Conservation (phyloP, 176 grass and related monocot species). For the Olyra latifolia region DNA sequence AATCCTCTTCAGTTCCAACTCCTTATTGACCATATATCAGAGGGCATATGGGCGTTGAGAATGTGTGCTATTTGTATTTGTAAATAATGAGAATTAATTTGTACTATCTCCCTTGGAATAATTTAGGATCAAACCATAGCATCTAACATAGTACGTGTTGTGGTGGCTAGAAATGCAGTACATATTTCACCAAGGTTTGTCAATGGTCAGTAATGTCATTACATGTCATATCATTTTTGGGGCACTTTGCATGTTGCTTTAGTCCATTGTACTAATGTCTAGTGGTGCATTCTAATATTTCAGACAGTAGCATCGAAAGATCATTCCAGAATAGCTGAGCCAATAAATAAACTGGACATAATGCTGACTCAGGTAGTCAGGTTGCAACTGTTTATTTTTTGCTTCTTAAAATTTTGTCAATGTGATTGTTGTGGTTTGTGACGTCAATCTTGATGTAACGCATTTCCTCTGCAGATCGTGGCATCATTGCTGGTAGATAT, state of each 20-base stretch:
- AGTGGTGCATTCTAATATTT: slow-evolving; percentile 24
- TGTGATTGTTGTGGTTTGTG: not conserved
- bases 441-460: slow-evolving; percentile 6
- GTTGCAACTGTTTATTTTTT: slow-evolving; percentile 37
- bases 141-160: slow-evolving; percentile 75
- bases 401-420: slow-evolving; percentile 19
- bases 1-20: slow-evolving; percentile 99
- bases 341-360: slow-evolving; percentile 95
- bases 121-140: slow-evolving; percentile 85
- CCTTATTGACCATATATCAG: slow-evolving; percentile 96
- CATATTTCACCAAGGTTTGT: slow-evolving; percentile 70
- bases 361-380: slow-evolving; percentile 95
- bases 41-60: slow-evolving; percentile 91
- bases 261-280: slow-evolving; percentile 5
- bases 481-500: slow-evolving; percentile 88
- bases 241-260: not conserved
- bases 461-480: slow-evolving; percentile 62
- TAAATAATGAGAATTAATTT: slow-evolving; percentile 33
- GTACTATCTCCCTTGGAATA: slow-evolving; percentile 1
- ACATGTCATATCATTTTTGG: slow-evolving; percentile 18
- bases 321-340: slow-evolving; percentile 83
- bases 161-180: slow-evolving; percentile 88
- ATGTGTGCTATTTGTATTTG: slow-evolving; percentile 59
- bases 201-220: slow-evolving; percentile 64
- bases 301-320: slow-evolving; percentile 80